Base-by-base conservation (phyloP, 768 basidiomycete genomes). In the Coprinellus micaceus region DNA sequence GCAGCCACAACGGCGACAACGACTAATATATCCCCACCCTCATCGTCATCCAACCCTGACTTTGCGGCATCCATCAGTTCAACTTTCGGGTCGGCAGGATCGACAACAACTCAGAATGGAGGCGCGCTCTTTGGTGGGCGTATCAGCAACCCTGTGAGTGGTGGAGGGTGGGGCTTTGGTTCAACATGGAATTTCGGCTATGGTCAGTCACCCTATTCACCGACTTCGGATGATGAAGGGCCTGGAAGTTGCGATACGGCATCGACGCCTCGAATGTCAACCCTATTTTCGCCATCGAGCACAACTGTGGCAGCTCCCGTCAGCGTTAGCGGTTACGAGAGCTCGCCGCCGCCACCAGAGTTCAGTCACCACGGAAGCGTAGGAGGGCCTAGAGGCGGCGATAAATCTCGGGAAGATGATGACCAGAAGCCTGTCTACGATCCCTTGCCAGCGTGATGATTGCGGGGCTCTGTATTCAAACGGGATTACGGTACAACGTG, bases 161-260 rank as follows among this genome's bases (percentile, higher is more conserved):
- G 13, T 29, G 26, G 46, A 12, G 46, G 48, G 11, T 12, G 48
- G 24, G 48, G 48, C 17, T 50, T 50, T 19, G 48, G 48, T 13
- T 50, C 28, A 25, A 69, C 66, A 39, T 82, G 80, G 74, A 58
- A 73, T 48, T 70, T 74, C 59, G 68, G 73, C 48, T 77, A 76
- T 61, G 76, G 71, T 24, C 66, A 71, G 57, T 67, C 73, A 15
- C 69, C 75, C 26, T 75, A 71, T 60, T 26, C 48, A 17, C 48
- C 11, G 10, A 19, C 28, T 21, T 15, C 22, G 17, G 48, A 50
- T 19, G 48, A 50, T 33, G 48, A 50, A 15, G 26, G 33, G 6
- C 7, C 33, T 6, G 33, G 30, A 17, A 24, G 26, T 19, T 13
- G 48, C 30, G 24, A 24, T 15, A 50, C 28, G 10, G 22, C 48